These are phyloP conservation scores for Eimeria nieschulzi DNA, from an alignment of 169 alveolate species.

Conservation along the genomic window DNA sequence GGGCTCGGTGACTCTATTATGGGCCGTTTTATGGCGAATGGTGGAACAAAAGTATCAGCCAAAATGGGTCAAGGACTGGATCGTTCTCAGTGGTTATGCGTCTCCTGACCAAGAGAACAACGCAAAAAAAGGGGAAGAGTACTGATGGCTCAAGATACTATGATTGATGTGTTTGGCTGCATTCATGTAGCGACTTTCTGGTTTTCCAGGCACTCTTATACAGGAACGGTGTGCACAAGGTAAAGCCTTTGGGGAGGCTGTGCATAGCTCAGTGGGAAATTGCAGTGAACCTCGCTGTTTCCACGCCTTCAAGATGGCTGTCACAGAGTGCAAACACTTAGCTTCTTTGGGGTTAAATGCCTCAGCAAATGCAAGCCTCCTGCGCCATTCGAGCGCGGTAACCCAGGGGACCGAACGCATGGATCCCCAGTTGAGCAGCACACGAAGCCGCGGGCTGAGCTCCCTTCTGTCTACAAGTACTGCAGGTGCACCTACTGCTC, in stretches of 20 bases:
- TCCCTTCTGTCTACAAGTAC: slow-evolving; percentile 39
- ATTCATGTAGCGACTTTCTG: too few species aligned
- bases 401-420: slow-evolving; percentile 64
- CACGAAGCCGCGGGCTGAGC: slow-evolving; percentile 62
- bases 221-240: background rate
- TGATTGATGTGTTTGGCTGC: too few species aligned
- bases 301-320: slow-evolving; percentile 12
- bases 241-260: background rate
- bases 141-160: too few species aligned
- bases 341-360: background rate
- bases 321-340: background rate
- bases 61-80: too few species aligned
- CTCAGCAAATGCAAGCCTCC: background rate
- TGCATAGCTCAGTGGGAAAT: background rate
- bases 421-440: slow-evolving; percentile 48
- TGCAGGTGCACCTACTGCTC: slow-evolving; percentile 5
- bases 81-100: too few species aligned
- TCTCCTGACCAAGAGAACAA: too few species aligned
- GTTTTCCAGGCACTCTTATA: too few species aligned
- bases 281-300: background rate
- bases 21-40: too few species aligned
- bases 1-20: too few species aligned
- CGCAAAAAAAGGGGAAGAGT: too few species aligned
- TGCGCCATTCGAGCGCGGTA: slow-evolving; percentile 2
- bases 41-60: too few species aligned